phyloP scores from a whole-genome alignment of 345 rosid species.

The Salix purpurea region DNA sequence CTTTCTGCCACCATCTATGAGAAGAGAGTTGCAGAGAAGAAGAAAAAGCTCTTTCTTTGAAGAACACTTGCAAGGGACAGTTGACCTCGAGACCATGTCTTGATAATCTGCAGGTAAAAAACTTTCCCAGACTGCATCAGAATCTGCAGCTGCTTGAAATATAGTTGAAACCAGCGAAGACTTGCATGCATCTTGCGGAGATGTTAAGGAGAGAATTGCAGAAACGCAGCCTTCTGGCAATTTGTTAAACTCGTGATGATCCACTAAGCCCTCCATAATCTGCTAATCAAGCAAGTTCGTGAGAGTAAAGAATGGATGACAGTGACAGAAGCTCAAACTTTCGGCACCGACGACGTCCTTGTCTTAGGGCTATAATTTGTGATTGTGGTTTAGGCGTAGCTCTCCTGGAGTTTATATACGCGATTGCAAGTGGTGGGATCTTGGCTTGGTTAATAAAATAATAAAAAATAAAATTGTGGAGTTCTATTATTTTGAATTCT shows the following conservation, averaged over 20 bases:
- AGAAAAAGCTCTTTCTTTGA: conserved; percentile 59
- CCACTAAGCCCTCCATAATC: conserved; percentile 4
- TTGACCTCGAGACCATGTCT: conserved; percentile 27
- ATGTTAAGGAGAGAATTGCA: conserved; percentile 47
- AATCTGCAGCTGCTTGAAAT: conserved; percentile 57
- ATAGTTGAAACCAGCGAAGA: conserved; percentile 42
- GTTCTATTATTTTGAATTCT: not conserved
- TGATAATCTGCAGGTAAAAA: conserved; percentile 46
- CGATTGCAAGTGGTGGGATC: not conserved
- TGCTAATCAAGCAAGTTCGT: not conserved
- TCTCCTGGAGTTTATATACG: not conserved
- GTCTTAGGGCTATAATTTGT: not conserved
- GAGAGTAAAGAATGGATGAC: not conserved
- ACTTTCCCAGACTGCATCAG: conserved; percentile 54
- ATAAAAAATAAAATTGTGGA: too few species aligned
- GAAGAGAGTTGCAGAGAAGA: conserved; percentile 43
- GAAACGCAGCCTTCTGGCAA: conserved; percentile 66
- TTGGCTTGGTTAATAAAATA: not conserved
- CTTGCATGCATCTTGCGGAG: conserved; percentile 53
- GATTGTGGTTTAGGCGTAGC: not conserved
- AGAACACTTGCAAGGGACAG: conserved; percentile 18
- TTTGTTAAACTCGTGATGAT: not conserved
- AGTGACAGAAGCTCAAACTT: not conserved
- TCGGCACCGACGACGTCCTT: not conserved
- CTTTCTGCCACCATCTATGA: conserved; percentile 43